Base-by-base conservation (phyloP, 306 rosid genomes). In the Cyclanthera cordifolia region DNA sequence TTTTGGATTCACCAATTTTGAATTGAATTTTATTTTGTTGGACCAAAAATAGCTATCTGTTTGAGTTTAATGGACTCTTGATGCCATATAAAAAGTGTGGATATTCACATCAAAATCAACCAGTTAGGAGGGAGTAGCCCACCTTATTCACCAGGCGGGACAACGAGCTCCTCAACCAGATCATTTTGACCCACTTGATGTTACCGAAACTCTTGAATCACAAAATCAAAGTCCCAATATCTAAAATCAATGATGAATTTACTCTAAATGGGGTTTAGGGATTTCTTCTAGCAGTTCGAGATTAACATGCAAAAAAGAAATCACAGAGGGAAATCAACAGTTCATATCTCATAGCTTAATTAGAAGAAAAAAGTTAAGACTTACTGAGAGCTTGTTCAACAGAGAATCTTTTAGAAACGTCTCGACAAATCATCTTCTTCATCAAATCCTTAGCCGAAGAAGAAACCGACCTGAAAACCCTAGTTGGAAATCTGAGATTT, bases 371-470 rank as follows among this genome's bases (percentile, higher is more conserved):
- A 45, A 39, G n/a, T n/a, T 4, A 10, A 11, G 12, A 43, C 86
- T 69, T 84, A 90, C 95, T 76, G 47, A 88, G 78, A 27, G 94
- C 95, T 61, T 88, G 95, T 1, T 88, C 88, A 0, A 90, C 95
- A 0, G 96, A 80, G 0, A 91, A 45, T 71, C 95, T 72, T 37
- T 83, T 75, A 0, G 88, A 85, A 1, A 70, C 60, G 60, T 91
- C 95, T 47, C 82, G 79, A 14, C 85, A 88, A 34, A 91, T 80
- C 96, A 91, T 85, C 81, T 86, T 91, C 81, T 84, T 85, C 71
- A 91, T 28, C 11, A 91, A 81, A 77, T 90, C 97, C 78, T 88
- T 91, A 1, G 91, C 94, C 21, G 77, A 17, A 0, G 89, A 23
- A 2, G 97, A 91, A 0, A 90, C 85, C 4, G 89, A 69, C 71